These are phyloP conservation scores for Arabidopsis arenosa DNA, from an alignment of 345 rosid genomes.

Conservation along the genomic window DNA sequence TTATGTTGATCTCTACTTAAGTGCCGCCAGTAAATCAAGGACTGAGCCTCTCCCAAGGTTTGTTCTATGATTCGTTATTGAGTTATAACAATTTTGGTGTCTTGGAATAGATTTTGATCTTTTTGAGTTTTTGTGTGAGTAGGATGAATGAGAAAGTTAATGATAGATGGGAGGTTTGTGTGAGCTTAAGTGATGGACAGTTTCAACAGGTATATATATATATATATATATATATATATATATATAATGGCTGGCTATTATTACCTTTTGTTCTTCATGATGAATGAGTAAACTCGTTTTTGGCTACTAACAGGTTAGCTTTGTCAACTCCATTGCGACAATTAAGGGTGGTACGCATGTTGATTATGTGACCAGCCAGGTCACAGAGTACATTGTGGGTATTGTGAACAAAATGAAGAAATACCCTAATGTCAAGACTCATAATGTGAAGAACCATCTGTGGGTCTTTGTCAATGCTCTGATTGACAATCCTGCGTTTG, in stretches of 20 bases:
- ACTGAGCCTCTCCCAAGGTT: conserved; percentile 64
- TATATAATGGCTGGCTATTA: neutral
- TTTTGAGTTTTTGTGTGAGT: conserved; percentile 27
- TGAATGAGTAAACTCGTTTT: neutral
- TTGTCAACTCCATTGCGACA: conserved; percentile 85
- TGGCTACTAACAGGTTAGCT: conserved; percentile 73
- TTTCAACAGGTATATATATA: conserved; percentile 79
- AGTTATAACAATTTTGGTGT: neutral
- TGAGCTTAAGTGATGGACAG: conserved; percentile 86
- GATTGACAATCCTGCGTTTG: conserved; percentile 98
- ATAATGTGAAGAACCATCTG: conserved; percentile 82
- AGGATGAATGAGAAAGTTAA: conserved; percentile 75
- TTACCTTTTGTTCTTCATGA: neutral
- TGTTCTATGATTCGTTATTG: neutral
- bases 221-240: no score
- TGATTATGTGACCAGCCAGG: conserved; percentile 89
- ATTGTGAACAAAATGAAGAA: conserved; percentile 87
- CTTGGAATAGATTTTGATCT: conserved; percentile 20
- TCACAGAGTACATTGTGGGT: conserved; percentile 70
- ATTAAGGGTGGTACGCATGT: conserved; percentile 99
- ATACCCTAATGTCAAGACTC: conserved; percentile 75
- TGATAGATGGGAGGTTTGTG: conserved; percentile 93
- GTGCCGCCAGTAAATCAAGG: conserved; percentile 51
- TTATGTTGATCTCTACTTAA: conserved; percentile 74
- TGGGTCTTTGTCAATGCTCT: conserved; percentile 99